phyloP scores from a whole-genome alignment of 2,329 filamentous ascomycete genomes.

The Onygenales sp. region DNA sequence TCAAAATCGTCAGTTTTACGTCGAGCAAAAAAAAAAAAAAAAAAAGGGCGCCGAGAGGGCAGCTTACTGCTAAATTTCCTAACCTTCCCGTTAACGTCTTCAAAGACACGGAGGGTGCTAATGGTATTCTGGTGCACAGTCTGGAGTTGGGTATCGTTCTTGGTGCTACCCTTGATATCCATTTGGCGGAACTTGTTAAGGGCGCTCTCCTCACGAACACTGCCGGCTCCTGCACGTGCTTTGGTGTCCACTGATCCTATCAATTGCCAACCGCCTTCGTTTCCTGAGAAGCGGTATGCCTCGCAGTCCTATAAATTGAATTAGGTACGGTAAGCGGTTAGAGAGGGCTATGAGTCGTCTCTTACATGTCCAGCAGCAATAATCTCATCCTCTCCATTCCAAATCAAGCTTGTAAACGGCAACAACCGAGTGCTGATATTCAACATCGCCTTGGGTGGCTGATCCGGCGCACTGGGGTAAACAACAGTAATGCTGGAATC shows the following conservation, averaged over 20 bases:
- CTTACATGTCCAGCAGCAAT: slow-evolving; percentile 80
- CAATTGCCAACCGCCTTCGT: slow-evolving; percentile 71
- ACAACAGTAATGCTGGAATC: slow-evolving; percentile 96
- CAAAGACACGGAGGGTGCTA: slow-evolving; percentile 69
- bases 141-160: slow-evolving; percentile 88
- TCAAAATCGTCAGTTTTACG: slow-evolving; percentile 7
- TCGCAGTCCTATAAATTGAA: slow-evolving; percentile 51
- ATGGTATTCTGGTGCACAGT: slow-evolving; percentile 97
- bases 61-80: slow-evolving; percentile 77
- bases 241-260: slow-evolving; percentile 72
- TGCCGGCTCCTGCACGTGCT: slow-evolving; percentile 48
- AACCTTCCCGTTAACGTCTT: slow-evolving; percentile 54
- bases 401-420: slow-evolving; percentile 86
- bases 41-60: slow-evolving; percentile 1
- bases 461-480: slow-evolving; percentile 83
- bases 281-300: slow-evolving; percentile 79
- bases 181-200: slow-evolving; percentile 98
- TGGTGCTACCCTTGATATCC: slow-evolving; percentile 89
- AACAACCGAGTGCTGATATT: slow-evolving; percentile 83
- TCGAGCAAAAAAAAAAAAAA: slow-evolving; percentile 5
- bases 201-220: slow-evolving; percentile 74
- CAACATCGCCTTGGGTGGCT: slow-evolving; percentile 81
- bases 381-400: slow-evolving; percentile 86
- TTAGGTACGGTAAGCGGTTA: not conserved
- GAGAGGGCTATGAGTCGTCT: slow-evolving; percentile 2